Conservation (phyloP, 2,329 filamentous ascomycete genomes). For the Arachnomyces sp. region DNA sequence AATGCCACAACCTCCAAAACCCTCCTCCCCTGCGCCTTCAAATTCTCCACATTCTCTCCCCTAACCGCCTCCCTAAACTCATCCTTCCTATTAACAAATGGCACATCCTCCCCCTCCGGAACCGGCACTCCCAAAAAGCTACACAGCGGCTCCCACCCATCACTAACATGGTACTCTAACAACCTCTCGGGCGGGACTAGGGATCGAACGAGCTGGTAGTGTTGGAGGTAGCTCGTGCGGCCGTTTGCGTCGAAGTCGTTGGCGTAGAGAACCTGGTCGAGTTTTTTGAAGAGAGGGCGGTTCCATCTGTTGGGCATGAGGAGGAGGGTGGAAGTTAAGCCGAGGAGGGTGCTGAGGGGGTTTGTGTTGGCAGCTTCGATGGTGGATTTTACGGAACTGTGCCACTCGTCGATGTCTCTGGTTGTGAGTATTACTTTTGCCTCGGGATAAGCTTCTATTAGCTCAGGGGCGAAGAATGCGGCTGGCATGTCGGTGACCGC, state of each 20-base stretch:
- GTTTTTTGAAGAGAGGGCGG: neutral
- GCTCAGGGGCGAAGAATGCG: conserved; percentile 14
- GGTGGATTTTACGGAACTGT: conserved; percentile 4
- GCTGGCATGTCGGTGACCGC: conserved; percentile 13
- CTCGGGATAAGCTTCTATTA: conserved; percentile 22
- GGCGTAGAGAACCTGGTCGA: conserved; percentile 44
- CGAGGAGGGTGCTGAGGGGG: neutral
- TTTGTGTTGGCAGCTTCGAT: neutral
- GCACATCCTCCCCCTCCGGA: conserved; percentile 23
- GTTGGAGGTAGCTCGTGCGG: conserved; percentile 11
- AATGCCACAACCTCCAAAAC: too few relatives aligned
- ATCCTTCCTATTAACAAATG: too few relatives aligned
- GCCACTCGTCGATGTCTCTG: conserved; percentile 21
- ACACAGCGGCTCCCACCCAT: conserved; percentile 40
- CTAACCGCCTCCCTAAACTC: too few relatives aligned
- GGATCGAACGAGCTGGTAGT: conserved; percentile 15
- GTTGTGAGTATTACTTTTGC: conserved; percentile 16
- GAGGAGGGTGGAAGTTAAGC: too few relatives aligned
- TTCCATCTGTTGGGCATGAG: too few relatives aligned
- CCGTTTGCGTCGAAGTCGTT: conserved; percentile 43
- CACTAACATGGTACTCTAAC: conserved; percentile 23
- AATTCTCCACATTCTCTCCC: too few relatives aligned
- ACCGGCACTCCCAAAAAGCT: conserved; percentile 30
- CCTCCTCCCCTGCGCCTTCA: too few relatives aligned
- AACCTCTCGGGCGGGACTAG: conserved; percentile 17